These are phyloP conservation scores for Apiospora phragmitis DNA, from an alignment of 2,329 filamentous ascomycete genomes.

Conservation along the genomic window DNA sequence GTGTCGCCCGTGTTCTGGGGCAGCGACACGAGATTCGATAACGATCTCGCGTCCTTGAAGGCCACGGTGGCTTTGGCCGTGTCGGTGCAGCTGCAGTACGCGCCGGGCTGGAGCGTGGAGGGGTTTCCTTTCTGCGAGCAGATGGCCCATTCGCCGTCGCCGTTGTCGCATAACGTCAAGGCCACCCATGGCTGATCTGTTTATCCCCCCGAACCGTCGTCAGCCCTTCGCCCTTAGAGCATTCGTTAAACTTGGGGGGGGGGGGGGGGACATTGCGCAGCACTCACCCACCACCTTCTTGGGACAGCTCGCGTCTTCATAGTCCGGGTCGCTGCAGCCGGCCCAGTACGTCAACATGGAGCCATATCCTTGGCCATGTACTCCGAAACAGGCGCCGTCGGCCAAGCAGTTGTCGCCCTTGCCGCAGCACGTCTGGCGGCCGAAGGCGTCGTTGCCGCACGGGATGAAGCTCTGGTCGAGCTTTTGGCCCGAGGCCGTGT, in stretches of 20 bases:
- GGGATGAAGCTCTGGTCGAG: constrained; percentile 20
- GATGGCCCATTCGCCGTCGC: constrained; percentile 17
- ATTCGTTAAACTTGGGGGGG: background rate
- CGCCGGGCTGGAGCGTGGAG: constrained; percentile 20
- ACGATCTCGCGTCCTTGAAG: constrained; percentile 19
- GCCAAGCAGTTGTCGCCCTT: constrained; percentile 19
- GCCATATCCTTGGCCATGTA: constrained; percentile 17
- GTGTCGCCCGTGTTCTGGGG: constrained; percentile 20
- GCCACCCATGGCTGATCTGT: constrained; percentile 20
- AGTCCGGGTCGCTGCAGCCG: constrained; percentile 19
- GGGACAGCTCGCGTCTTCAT: constrained; percentile 16
- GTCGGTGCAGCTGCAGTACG: constrained; percentile 23
- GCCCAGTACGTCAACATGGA: constrained; percentile 19
- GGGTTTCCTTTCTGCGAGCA: constrained; percentile 24
- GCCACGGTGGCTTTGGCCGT: constrained; percentile 21
- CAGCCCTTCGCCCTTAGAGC: background rate
- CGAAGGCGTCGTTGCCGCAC: constrained; percentile 21
- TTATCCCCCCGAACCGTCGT: background rate
- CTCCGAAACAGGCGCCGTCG: constrained; percentile 18
- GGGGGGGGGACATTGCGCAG: background rate
- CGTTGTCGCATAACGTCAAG: constrained; percentile 18
- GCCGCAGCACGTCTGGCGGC: constrained; percentile 20
- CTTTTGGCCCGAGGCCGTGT: constrained; percentile 15
- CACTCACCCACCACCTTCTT: constrained; percentile 17
- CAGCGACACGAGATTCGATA: constrained; percentile 20